Conservation (phyloP, 2,329 filamentous ascomycete species). For the Clathrospora elynae region DNA sequence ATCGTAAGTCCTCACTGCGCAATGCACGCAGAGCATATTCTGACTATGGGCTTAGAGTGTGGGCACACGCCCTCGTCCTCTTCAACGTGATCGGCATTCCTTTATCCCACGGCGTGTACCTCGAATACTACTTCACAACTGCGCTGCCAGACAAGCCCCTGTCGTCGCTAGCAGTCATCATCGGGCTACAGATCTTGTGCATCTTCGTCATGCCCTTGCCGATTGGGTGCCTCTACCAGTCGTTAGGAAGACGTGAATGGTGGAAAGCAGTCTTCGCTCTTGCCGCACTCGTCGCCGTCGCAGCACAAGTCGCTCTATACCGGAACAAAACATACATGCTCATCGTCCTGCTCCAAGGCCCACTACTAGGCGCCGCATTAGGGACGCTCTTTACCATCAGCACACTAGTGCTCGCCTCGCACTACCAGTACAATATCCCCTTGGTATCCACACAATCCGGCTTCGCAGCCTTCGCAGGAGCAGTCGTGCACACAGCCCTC, state of each 20-base stretch:
- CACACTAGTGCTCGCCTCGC: slow-evolving; percentile 22
- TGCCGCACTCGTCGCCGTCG: background rate
- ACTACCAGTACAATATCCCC: slow-evolving; percentile 33
- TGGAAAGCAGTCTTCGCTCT: slow-evolving; percentile 6
- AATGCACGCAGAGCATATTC: too few relatives aligned
- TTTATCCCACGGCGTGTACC: slow-evolving; percentile 29
- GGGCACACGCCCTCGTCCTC: slow-evolving; percentile 29
- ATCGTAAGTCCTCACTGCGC: slow-evolving; percentile 1
- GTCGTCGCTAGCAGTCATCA: slow-evolving; percentile 12
- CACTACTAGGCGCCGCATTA: slow-evolving; percentile 18
- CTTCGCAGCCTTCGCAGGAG: slow-evolving; percentile 23
- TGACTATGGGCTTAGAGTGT: too few relatives aligned
- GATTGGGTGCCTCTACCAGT: slow-evolving; percentile 10
- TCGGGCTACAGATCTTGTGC: slow-evolving; percentile 19
- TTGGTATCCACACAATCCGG: slow-evolving; percentile 44
- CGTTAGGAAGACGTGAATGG: slow-evolving; percentile 1
- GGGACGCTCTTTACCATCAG: slow-evolving; percentile 22
- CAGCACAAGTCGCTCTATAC: slow-evolving; percentile 1
- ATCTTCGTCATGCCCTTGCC: slow-evolving; percentile 15
- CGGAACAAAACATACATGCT: background rate
- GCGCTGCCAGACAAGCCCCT: slow-evolving; percentile 7
- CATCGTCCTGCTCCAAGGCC: slow-evolving; percentile 17
- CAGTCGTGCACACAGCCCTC: slow-evolving; percentile 17
- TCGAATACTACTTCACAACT: slow-evolving; percentile 32
- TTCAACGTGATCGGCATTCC: slow-evolving; percentile 34